Evolutionary conservation across 2,329 filamentous ascomycete genomes (phyloP).

Genomic region (Periconia sp.): DNA sequence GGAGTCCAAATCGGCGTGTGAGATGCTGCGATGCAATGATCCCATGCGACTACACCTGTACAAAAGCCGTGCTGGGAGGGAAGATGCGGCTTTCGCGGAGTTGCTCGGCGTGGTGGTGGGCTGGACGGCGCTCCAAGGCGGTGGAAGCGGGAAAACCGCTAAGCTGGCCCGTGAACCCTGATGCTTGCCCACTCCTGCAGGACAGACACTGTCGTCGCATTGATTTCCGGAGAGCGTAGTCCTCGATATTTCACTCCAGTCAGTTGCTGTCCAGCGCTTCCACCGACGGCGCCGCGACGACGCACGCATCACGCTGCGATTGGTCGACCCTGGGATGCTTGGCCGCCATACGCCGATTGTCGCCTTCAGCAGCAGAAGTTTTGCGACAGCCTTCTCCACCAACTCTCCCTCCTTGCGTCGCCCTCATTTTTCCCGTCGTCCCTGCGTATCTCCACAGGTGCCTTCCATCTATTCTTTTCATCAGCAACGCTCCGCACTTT

Average conservation of each 20-base stretch:
- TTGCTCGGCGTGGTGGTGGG: too few relatives aligned
- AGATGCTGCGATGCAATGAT: too few relatives aligned
- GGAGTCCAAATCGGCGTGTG: too few relatives aligned
- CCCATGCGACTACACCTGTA: too few relatives aligned
- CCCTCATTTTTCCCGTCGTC: conserved; percentile 16
- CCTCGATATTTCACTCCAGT: too few relatives aligned
- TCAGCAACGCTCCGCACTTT: conserved; percentile 4
- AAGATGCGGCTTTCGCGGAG: too few relatives aligned
- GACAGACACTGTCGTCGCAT: background rate
- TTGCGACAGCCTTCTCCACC: conserved; percentile 13
- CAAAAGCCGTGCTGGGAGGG: too few relatives aligned
- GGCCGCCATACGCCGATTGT: conserved; percentile 32
- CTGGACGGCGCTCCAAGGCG: conserved; percentile 1
- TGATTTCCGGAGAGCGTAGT: too few relatives aligned
- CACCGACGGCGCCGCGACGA: conserved; percentile 6
- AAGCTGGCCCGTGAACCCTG: conserved; percentile 11
- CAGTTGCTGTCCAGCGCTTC: background rate
- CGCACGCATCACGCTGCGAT: background rate
- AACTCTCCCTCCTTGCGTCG: conserved; percentile 9
- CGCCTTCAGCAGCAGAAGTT: conserved; percentile 38
- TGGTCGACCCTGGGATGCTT: conserved; percentile 30
- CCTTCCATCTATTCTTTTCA: conserved; percentile 3
- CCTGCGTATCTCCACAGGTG: conserved; percentile 10
- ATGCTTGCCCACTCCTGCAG: conserved; percentile 7
- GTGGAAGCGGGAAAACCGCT: conserved; percentile 8